phyloP scores from a whole-genome alignment of 2,329 filamentous ascomycete species.

The Madurella fahalii region DNA sequence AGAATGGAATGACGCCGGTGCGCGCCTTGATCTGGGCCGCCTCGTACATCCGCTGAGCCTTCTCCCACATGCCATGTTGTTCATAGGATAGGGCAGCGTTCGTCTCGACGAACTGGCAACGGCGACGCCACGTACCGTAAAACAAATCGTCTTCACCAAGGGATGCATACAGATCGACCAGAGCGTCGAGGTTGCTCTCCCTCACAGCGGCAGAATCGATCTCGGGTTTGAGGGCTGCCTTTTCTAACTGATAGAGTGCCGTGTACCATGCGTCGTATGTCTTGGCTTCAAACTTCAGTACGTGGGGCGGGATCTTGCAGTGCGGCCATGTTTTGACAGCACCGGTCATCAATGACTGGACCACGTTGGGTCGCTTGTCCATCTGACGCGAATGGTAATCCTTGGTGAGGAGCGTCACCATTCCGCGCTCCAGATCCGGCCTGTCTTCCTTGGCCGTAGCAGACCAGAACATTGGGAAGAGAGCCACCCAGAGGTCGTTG shows the following conservation, averaged over 20 bases:
- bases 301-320: conserved; percentile 90
- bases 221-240: conserved; percentile 77
- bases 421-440: conserved; percentile 80
- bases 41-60: conserved; percentile 95
- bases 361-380: conserved; percentile 91
- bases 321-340: conserved; percentile 78
- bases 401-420: conserved; percentile 87
- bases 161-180: conserved; percentile 88
- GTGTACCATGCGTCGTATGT: conserved; percentile 98
- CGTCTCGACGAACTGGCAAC: conserved; percentile 94
- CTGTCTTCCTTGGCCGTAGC: conserved; percentile 83
- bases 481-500: conserved; percentile 81
- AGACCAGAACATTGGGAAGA: conserved; percentile 95
- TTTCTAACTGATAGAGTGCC: conserved; percentile 85
- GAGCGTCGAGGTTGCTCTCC: conserved; percentile 91
- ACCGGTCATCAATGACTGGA: conserved; percentile 86
- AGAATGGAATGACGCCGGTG: conserved; percentile 93
- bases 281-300: conserved; percentile 90
- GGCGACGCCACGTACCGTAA: conserved; percentile 92
- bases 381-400: conserved; percentile 94
- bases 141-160: conserved; percentile 96
- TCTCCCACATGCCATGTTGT: conserved; percentile 99
- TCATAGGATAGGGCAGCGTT: conserved; percentile 97
- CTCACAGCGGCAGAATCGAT: conserved; percentile 79
- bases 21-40: conserved; percentile 94